These are phyloP conservation scores for Dorcoceras hygrometricum DNA, from an alignment of 257 asterid species.

Conservation along the genomic window DNA sequence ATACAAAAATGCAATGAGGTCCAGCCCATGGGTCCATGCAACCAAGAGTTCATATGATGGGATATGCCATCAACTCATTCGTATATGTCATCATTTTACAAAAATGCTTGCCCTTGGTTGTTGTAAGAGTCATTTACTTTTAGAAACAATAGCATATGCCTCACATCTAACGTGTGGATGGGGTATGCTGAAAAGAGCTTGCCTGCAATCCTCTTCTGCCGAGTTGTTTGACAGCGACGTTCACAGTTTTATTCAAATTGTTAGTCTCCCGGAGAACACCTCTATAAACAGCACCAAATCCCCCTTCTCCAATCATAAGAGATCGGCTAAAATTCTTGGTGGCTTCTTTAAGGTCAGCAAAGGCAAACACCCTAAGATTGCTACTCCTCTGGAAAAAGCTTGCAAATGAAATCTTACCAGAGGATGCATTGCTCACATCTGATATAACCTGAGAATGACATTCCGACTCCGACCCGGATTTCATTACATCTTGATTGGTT, in stretches of 20 bases:
- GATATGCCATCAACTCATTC: neutral
- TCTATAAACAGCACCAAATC: slow-evolving; percentile 77
- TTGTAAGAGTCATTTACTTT: neutral
- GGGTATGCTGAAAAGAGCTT: slow-evolving; percentile 23
- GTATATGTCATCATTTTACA: neutral
- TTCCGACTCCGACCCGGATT: slow-evolving; percentile 55
- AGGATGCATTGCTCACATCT: slow-evolving; percentile 63
- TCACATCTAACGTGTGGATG: neutral
- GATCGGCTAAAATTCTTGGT: slow-evolving; percentile 75
- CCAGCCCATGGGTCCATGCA: neutral
- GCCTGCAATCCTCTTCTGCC: slow-evolving; percentile 94
- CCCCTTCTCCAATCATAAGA: slow-evolving; percentile 87
- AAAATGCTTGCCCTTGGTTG: neutral
- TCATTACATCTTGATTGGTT: slow-evolving; percentile 51
- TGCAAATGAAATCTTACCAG: slow-evolving; percentile 46
- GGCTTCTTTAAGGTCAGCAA: slow-evolving; percentile 63
- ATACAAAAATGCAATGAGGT: neutral
- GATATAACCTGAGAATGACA: slow-evolving; percentile 53
- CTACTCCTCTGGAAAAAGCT: slow-evolving; percentile 50
- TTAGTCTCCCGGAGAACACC: slow-evolving; percentile 45
- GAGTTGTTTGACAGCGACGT: slow-evolving; percentile 88
- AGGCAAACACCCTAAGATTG: slow-evolving; percentile 55
- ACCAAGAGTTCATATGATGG: neutral
- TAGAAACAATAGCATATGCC: neutral
- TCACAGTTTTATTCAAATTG: slow-evolving; percentile 40